Evolutionary conservation across 2,329 filamentous ascomycete genomes (phyloP).

Genomic region (Karstenula rhodostoma): DNA sequence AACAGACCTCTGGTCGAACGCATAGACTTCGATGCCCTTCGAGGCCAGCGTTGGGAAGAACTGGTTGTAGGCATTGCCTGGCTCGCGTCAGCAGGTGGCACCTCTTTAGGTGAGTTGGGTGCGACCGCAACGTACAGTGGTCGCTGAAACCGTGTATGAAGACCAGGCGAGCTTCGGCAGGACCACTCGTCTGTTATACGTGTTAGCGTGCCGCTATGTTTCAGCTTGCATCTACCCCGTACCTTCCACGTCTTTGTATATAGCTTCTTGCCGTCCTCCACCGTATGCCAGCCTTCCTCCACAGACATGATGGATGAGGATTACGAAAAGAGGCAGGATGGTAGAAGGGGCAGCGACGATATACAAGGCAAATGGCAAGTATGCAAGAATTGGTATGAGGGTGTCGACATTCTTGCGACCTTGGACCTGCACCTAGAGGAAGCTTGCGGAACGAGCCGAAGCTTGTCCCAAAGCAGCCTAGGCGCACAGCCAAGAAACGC

Average conservation of each 20-base stretch:
- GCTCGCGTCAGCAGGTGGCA: constrained; percentile 28
- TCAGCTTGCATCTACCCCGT: constrained; percentile 15
- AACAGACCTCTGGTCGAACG: constrained; percentile 76
- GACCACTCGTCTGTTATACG: constrained; percentile 60
- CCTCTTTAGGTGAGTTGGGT: background rate
- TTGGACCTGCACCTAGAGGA: background rate
- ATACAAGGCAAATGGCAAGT: background rate
- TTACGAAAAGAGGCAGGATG: constrained; percentile 21
- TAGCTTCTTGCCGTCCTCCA: constrained; percentile 62
- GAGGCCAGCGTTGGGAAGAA: constrained; percentile 76
- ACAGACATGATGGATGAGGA: too few relatives aligned
- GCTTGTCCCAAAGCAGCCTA: constrained; percentile 11
- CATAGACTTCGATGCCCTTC: constrained; percentile 76
- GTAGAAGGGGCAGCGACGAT: background rate
- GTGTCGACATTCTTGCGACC: background rate
- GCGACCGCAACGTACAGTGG: constrained; percentile 60
- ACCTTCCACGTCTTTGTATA: constrained; percentile 71
- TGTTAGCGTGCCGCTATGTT: background rate
- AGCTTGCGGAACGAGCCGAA: constrained; percentile 10
- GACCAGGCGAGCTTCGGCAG: constrained; percentile 74
- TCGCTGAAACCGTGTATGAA: constrained; percentile 93
- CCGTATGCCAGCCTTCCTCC: constrained; percentile 61
- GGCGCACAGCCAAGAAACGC: background rate
- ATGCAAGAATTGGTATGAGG: background rate
- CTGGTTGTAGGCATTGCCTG: constrained; percentile 74